A percentile compares a stretch with the other conserved stretches of the same genome.
Evolutionary conservation across 176 grass and related monocot genomes (phyloP).

Genomic region (Oropetium thomaeum): DNA sequence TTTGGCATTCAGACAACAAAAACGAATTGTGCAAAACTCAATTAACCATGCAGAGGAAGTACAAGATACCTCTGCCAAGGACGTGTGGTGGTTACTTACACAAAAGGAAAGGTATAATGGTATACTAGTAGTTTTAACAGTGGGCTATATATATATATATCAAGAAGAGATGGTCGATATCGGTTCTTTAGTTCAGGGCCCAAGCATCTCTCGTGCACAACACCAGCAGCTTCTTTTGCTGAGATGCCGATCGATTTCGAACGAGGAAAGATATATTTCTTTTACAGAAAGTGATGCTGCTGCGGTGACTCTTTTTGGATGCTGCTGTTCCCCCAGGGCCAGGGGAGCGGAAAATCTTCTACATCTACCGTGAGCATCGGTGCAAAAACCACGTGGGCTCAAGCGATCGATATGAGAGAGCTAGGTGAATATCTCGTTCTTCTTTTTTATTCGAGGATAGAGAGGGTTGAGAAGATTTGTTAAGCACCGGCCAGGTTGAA

Average conservation of each 20-base stretch:
- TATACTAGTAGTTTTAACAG: background rate
- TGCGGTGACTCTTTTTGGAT: conserved; percentile 21
- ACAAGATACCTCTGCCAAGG: background rate
- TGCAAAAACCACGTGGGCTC: conserved; percentile 21
- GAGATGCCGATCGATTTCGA: background rate
- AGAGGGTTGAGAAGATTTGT: conserved; percentile 19
- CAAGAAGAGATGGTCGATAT: background rate
- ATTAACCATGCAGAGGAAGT: background rate
- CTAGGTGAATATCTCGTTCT: conserved; percentile 20
- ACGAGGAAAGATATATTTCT: conserved; percentile 19
- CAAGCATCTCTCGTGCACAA: background rate
- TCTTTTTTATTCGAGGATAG: conserved; percentile 11
- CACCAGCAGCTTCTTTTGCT: background rate
- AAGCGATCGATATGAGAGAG: no score
- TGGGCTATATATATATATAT: no score
- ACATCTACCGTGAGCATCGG: conserved; percentile 18
- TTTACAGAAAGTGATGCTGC: conserved; percentile 22
- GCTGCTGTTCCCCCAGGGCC: conserved; percentile 11
- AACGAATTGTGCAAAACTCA: no score
- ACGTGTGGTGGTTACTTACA: background rate
- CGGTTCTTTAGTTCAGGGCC: conserved; percentile 10
- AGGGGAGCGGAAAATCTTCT: no score
- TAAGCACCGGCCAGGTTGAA: conserved; percentile 44
- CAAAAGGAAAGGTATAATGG: conserved; percentile 24
- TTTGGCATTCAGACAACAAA: no score